Base-by-base conservation (phyloP, 306 rosid species). In the Acacia crassicarpa region DNA sequence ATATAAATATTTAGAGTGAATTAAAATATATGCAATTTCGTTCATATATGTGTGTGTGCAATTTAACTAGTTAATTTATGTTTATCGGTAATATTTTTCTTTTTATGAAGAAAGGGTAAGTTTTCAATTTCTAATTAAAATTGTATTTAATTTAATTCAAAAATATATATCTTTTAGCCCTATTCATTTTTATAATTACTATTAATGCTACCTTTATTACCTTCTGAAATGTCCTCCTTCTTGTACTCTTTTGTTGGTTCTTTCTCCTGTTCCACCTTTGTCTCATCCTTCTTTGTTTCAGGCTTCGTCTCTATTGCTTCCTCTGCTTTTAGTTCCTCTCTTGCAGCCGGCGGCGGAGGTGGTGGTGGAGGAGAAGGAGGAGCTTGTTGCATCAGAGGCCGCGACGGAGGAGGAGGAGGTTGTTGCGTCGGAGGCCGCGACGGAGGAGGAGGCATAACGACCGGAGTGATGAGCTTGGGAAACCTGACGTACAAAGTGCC, bases 401-500 rank as follows among this genome's bases (percentile, higher is more conserved):
- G 66, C 0, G 16, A 8, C 0, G 33, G 67, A 4, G 67, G 38
- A 4, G 67, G 35, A 13, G 41, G n/a, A 27, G 9, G 9, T 65
- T 16, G 23, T 67, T 67, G 45, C 9, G 33, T 23, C 2, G 17
- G 32, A 0, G 68, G 68, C 2, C 20, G 68, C 19, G 38, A 9
- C 1, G 7, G 38, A 2, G 16, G 75, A 4, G 67, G 48, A 12
- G 48, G n/a, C 8, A 17, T 56, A 7, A 1, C 20, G 2, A 8
- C 56, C 0, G 61, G 33, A 16, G 80, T 56, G 48, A 72, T 76
- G 12, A 16, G 3, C 69, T 87, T 89, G 0, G 91, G 89, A 13
- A 79, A 54, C 58, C 63, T 91, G 71, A 89, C 67, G 19, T 80
- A 74, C 20, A 90, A 84, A 0, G 80, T 9, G 80, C 84, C 85